Evolutionary conservation across 164 flowering plant species (phyloP).

Genomic region (Vitis labrusca): DNA sequence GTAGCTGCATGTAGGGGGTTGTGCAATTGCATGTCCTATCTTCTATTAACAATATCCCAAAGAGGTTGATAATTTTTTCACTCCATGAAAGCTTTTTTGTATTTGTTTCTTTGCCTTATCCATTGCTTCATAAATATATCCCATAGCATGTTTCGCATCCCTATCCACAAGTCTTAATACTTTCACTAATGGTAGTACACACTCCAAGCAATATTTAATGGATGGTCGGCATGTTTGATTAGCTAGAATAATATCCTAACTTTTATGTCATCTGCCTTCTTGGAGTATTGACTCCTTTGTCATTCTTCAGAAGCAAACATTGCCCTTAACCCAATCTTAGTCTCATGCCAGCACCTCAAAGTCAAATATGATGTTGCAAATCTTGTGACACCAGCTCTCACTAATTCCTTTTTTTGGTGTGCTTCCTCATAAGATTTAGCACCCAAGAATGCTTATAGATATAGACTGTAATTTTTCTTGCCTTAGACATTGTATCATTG

Average conservation of each 20-base stretch:
- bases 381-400: background rate
- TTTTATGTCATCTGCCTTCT: too few relatives aligned
- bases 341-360: background rate
- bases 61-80: too few relatives aligned
- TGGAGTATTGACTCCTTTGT: too few relatives aligned
- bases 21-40: too few relatives aligned
- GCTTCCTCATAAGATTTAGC: background rate
- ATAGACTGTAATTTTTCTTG: too few relatives aligned
- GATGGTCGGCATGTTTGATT: background rate
- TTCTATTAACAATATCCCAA: background rate
- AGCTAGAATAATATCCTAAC: too few relatives aligned
- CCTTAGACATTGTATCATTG: too few relatives aligned
- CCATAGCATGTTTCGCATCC: too few relatives aligned
- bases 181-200: too few relatives aligned
- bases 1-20: too few relatives aligned
- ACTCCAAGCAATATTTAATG: background rate
- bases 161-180: too few relatives aligned
- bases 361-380: background rate
- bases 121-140: background rate
- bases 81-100: too few relatives aligned
- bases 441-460: background rate
- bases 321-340: background rate
- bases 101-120: background rate
- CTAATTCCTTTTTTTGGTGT: background rate
- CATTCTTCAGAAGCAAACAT: background rate